These are phyloP conservation scores for Diaporthe sp. DNA, from an alignment of 2,329 filamentous ascomycete genomes.

Conservation along the genomic window DNA sequence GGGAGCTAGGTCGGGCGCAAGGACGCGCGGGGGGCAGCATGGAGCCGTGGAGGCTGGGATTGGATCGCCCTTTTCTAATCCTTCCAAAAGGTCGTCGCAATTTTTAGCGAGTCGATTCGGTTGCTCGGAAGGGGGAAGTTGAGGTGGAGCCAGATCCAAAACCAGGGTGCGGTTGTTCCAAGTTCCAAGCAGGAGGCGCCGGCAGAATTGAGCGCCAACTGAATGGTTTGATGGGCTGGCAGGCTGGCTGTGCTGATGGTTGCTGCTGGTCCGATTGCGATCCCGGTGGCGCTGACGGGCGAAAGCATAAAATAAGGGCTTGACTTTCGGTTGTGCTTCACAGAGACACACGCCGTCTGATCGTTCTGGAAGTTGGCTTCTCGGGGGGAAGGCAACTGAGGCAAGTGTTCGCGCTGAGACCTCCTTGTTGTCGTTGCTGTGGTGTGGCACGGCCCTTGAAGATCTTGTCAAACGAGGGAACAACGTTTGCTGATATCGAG, in stretches of 20 bases:
- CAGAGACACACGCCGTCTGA: not conserved
- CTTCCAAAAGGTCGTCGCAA: not conserved
- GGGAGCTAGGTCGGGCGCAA: constrained; percentile 3
- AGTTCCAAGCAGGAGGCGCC: constrained; percentile 21
- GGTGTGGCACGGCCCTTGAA: not conserved
- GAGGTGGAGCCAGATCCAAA: constrained; percentile 27
- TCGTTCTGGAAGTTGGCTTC: not conserved
- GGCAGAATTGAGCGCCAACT: constrained; percentile 29
- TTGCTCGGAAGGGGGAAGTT: constrained; percentile 5
- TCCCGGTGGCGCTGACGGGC: constrained; percentile 11
- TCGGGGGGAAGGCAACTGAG: constrained; percentile 14
- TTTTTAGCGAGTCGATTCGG: constrained; percentile 10
- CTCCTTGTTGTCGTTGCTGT: not conserved
- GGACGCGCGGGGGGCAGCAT: constrained; percentile 14
- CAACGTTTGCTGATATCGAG: constrained; percentile 6
- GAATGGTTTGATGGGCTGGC: constrained; percentile 3
- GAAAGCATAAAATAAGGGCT: constrained; percentile 16
- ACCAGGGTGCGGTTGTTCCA: constrained; percentile 14
- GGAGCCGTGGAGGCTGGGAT: constrained; percentile 12
- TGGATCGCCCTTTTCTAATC: constrained; percentile 4
- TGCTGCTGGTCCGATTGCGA: no score
- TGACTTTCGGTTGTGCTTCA: constrained; percentile 26
- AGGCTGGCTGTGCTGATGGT: not conserved
- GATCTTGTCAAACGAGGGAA: constrained; percentile 18
- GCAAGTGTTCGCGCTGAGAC: constrained; percentile 20